Base-by-base conservation (phyloP, 352 stramenopile species). In the Globisporangium yorkense region DNA sequence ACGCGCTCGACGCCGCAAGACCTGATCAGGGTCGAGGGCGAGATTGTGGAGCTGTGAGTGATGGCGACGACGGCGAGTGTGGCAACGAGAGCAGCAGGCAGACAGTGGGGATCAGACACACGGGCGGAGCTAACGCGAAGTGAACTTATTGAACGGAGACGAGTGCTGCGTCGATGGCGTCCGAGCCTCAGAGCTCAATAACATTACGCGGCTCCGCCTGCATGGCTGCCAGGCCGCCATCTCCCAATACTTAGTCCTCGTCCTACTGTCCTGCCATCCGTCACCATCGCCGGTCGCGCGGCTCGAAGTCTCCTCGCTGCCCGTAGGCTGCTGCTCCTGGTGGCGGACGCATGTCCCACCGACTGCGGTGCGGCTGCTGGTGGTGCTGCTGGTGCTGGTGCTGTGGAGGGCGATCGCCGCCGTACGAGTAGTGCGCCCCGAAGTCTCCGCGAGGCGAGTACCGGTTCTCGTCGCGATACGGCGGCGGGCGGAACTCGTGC, bases 21-120 rank as follows among this genome's bases (percentile, higher is more conserved):
- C 45, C 51, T 86, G 24, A 56, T 83, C 39, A 61, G 80, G 53
- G 75, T 86, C 29, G 75, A 86, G 40, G 75, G 75, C 15, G 75
- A 86, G 31, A 86, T 86, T 40, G 73, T 86, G 49, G 75, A 86
- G 59, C 69, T 86, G 16, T 86, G 68, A 61, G 18, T 24, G 33
- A 10, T 37, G 33, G 2, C 48, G 20, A 35, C 5, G 45, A 51
- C 24, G 5, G 13, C 31, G 29, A 54, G 7, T 5, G 12, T 15
- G 35, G 0, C 8, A 37, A 37, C 6, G 33, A 37, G 33, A 37
- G 33, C 33, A 37, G 33, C 33, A 37, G 24, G 9, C 33, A 37
- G 33, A 37, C 33, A 37, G 33, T 2, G 9, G 33, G 33, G 33
- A 37, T 37, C 9, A 37, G 33, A 12, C 5, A 37, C 33, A 37